Evolutionary conservation across 495 filamentous ascomycete species (phyloP).

Genomic region (Stereocaulon alpinum): DNA sequence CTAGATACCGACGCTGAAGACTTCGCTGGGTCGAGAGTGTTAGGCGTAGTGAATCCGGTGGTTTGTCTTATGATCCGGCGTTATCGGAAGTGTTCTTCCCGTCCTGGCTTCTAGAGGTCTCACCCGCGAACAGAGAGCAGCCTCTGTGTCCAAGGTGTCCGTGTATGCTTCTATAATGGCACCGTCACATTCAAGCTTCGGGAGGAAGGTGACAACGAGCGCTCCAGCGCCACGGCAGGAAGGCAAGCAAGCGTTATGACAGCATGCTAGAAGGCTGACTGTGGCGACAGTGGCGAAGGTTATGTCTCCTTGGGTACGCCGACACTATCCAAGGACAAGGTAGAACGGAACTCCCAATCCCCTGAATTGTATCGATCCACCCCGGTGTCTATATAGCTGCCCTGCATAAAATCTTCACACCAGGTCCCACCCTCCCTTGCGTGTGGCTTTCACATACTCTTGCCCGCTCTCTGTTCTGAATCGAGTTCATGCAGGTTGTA

Average conservation of each 20-base stretch:
- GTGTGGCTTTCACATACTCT: constrained; percentile 2
- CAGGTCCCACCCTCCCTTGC: constrained; percentile 1
- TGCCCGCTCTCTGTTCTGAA: not conserved
- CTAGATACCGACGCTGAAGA: too few species aligned
- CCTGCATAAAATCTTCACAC: constrained; percentile 1
- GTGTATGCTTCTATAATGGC: not conserved
- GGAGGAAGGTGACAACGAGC: not conserved
- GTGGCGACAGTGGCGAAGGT: not conserved
- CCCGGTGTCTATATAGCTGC: not conserved
- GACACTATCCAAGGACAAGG: not conserved
- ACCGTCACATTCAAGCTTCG: not conserved
- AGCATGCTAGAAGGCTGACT: not conserved
- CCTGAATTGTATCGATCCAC: not conserved
- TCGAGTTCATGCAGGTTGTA: not conserved
- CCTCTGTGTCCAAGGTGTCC: not conserved
- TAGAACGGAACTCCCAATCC: not conserved
- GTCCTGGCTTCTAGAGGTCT: not conserved
- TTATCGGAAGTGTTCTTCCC: not conserved
- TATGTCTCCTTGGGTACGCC: not conserved
- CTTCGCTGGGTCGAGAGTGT: not conserved
- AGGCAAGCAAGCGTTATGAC: not conserved
- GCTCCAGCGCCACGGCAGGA: not conserved
- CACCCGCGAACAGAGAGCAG: not conserved
- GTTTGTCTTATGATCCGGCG: too few species aligned
- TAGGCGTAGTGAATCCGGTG: not conserved